Conservation (phyloP, 108 stramenopile genomes). For the Epipyxis sp. region DNA sequence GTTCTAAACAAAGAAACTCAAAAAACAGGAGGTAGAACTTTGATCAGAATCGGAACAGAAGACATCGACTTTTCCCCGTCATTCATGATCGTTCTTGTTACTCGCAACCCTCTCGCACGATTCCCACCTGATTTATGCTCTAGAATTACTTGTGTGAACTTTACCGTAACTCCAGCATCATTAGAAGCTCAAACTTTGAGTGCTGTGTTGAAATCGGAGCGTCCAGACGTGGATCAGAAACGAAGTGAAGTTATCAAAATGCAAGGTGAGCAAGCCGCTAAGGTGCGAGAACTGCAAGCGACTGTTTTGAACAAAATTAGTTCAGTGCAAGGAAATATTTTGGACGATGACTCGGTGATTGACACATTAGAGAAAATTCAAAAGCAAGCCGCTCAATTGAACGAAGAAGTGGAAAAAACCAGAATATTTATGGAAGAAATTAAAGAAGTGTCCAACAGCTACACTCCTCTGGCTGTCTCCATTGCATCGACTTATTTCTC, state of each 20-base stretch:
- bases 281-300: conserved; percentile 89
- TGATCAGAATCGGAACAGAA: conserved; percentile 90
- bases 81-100: conserved; percentile 84
- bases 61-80: conserved; percentile 94
- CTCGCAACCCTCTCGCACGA: conserved; percentile 83
- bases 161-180: conserved; percentile 90
- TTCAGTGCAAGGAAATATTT: conserved; percentile 89
- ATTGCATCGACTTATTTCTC: conserved; percentile 63
- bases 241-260: conserved; percentile 73
- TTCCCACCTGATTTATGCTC: conserved; percentile 92
- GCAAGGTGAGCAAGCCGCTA: conserved; percentile 90
- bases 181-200: conserved; percentile 82
- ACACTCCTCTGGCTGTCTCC: conserved; percentile 75
- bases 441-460: conserved; percentile 68
- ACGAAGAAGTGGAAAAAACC: conserved; percentile 82
- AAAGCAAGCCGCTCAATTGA: conserved; percentile 85
- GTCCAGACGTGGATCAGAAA: conserved; percentile 86
- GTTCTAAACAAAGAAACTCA: conserved; percentile 89
- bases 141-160: conserved; percentile 90
- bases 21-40: conserved; percentile 83
- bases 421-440: conserved; percentile 82
- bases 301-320: conserved; percentile 85
- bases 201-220: conserved; percentile 72
- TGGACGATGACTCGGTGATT: conserved; percentile 91
- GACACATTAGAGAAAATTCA: conserved; percentile 90